Evolutionary conservation across 2,329 filamentous ascomycete species (phyloP).

Genomic region (Ophiocordyceps camponoti-rufipedis): DNA sequence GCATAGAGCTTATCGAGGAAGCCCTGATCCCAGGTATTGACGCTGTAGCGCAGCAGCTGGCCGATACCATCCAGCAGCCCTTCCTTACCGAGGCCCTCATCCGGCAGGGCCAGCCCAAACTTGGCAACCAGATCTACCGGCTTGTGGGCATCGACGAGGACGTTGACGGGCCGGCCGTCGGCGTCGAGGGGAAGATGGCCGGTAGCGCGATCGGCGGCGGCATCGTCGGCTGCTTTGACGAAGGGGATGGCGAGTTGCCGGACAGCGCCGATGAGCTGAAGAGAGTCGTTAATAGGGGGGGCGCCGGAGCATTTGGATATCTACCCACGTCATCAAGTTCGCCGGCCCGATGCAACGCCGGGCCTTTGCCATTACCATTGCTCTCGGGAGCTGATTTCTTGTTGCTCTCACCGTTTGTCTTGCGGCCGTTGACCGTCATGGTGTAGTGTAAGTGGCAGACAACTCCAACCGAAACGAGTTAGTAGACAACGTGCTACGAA

Average conservation of each 20-base stretch:
- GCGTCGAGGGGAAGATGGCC: conserved; percentile 27
- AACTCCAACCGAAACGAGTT: not conserved
- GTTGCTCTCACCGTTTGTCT: not conserved
- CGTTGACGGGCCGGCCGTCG: conserved; percentile 26
- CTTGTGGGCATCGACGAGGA: conserved; percentile 43
- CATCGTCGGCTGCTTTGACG: conserved; percentile 50
- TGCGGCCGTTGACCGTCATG: not conserved
- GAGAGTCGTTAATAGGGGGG: not conserved
- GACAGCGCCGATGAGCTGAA: conserved; percentile 48
- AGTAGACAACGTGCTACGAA: too few relatives aligned
- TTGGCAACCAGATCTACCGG: conserved; percentile 38
- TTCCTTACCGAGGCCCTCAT: conserved; percentile 43
- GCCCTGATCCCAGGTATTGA: conserved; percentile 97
- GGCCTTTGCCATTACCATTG: not conserved
- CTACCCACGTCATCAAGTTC: not conserved
- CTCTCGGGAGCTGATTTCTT: not conserved
- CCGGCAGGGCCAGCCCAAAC: conserved; percentile 40
- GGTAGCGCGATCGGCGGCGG: conserved; percentile 28
- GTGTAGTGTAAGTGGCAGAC: not conserved
- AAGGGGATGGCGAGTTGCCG: conserved; percentile 52
- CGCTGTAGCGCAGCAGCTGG: conserved; percentile 62
- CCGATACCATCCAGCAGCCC: conserved; percentile 56
- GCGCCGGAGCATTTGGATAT: too few relatives aligned
- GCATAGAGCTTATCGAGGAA: conserved; percentile 92
- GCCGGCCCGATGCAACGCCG: not conserved